These are phyloP conservation scores for Trichoderma koningiopsis DNA, from an alignment of 2,329 filamentous ascomycete species.

Conservation along the genomic window DNA sequence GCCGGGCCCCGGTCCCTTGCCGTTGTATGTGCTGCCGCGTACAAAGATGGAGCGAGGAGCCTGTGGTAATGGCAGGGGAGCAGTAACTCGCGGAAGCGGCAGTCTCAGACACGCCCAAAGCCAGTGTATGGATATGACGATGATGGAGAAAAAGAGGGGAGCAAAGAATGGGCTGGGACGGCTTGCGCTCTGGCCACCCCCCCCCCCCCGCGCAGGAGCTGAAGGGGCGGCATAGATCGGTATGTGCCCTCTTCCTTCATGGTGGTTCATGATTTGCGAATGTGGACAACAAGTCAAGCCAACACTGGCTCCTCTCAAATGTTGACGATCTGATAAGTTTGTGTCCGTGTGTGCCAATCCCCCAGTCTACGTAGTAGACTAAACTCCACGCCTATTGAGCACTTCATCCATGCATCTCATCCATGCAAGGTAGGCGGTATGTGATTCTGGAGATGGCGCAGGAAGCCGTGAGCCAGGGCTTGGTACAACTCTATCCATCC, in stretches of 20 bases:
- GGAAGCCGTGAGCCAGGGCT: constrained; percentile 25
- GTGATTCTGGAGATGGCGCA: constrained; percentile 28
- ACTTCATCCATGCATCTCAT: not conserved
- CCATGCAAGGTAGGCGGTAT: not conserved
- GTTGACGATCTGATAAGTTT: not conserved
- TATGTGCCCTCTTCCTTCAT: not conserved
- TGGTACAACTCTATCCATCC: constrained; percentile 8
- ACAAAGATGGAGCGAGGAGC: constrained; percentile 25
- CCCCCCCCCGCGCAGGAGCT: not conserved
- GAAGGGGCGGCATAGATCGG: not conserved
- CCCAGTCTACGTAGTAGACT: not conserved
- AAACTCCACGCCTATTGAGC: not conserved
- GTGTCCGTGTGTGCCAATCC: not conserved
- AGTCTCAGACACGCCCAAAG: constrained; percentile 16
- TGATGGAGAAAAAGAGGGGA: not conserved
- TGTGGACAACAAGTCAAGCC: not conserved
- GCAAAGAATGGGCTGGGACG: not conserved
- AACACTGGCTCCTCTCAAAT: not conserved
- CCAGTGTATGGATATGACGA: not conserved
- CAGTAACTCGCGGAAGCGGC: constrained; percentile 9
- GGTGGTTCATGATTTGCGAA: not conserved
- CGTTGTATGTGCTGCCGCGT: constrained; percentile 17
- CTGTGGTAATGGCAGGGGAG: constrained; percentile 6
- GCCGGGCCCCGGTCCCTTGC: constrained; percentile 21
- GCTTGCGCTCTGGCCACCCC: not conserved